phyloP scores from a whole-genome alignment of 2,329 filamentous ascomycete genomes.

The Cytospora piceae region DNA sequence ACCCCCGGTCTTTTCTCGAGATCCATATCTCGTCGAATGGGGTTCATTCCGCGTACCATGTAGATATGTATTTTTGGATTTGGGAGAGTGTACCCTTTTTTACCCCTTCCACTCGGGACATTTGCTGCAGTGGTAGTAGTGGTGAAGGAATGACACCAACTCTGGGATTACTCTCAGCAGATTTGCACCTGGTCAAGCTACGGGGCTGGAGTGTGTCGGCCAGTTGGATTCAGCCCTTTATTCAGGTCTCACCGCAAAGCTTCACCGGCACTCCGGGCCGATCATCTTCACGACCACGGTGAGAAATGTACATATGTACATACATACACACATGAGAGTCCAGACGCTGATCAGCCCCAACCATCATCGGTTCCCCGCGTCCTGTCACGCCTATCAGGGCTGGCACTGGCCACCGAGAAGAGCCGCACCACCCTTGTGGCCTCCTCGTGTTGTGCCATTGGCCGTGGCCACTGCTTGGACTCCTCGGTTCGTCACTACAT shows the following conservation, averaged over 20 bases:
- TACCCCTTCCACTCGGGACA: background rate
- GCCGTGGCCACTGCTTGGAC: background rate
- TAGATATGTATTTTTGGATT: background rate
- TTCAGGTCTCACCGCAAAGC: no score
- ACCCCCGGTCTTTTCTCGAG: background rate
- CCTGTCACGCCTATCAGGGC: background rate
- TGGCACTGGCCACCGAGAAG: slow-evolving; percentile 1
- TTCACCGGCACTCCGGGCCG: background rate
- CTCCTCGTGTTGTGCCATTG: slow-evolving; percentile 25
- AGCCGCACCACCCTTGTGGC: slow-evolving; percentile 27
- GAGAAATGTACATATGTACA: background rate
- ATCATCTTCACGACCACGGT: background rate
- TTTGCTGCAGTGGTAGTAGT: no score
- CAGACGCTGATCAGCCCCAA: background rate
- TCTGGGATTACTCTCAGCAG: no score
- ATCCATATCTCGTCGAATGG: background rate
- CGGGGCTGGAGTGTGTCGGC: no score
- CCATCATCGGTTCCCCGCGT: background rate
- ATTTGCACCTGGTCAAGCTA: no score
- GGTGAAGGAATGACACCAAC: background rate
- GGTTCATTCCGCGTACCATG: background rate
- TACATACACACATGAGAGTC: background rate
- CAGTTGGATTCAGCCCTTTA: no score
- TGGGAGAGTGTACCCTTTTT: background rate
- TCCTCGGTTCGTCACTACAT: background rate